Evolutionary conservation across 2,329 filamentous ascomycete species (phyloP).

Genomic region (Epichloe hybrida): DNA sequence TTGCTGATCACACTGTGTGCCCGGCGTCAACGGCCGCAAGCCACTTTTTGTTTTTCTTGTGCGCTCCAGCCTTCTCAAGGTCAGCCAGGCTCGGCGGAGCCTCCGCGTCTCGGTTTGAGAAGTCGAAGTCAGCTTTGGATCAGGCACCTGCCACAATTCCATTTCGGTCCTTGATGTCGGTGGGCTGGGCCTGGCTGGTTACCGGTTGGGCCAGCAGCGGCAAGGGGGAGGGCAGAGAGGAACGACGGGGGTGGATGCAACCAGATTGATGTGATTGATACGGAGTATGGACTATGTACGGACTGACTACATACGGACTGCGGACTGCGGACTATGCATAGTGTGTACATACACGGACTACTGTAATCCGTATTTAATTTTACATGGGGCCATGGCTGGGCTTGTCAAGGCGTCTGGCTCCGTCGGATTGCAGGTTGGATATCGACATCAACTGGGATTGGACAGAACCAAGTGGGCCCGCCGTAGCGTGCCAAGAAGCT

Average conservation of each 20-base stretch:
- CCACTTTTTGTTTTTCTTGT: background rate
- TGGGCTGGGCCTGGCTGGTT: background rate
- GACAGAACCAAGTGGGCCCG: background rate
- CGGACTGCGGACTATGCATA: too few species aligned
- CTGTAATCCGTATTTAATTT: background rate
- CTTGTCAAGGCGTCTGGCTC: background rate
- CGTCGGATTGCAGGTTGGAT: background rate
- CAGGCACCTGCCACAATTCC: too few species aligned
- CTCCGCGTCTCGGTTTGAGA: too few species aligned
- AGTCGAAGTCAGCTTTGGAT: too few species aligned
- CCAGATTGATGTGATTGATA: too few species aligned
- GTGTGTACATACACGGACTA: too few species aligned
- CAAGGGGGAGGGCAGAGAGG: too few species aligned
- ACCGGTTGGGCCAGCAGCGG: too few species aligned
- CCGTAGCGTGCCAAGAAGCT: conserved; percentile 1
- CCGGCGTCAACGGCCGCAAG: background rate
- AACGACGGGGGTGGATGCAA: too few species aligned
- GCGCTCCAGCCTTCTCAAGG: background rate
- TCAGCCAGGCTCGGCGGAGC: background rate
- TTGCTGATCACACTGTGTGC: conserved; percentile 2
- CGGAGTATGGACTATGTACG: too few species aligned
- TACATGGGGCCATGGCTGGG: background rate
- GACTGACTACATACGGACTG: too few species aligned
- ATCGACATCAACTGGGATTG: background rate
- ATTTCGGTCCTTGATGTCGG: background rate